Base-by-base conservation (phyloP, 345 rosid species). In the Populus pruinosa region DNA sequence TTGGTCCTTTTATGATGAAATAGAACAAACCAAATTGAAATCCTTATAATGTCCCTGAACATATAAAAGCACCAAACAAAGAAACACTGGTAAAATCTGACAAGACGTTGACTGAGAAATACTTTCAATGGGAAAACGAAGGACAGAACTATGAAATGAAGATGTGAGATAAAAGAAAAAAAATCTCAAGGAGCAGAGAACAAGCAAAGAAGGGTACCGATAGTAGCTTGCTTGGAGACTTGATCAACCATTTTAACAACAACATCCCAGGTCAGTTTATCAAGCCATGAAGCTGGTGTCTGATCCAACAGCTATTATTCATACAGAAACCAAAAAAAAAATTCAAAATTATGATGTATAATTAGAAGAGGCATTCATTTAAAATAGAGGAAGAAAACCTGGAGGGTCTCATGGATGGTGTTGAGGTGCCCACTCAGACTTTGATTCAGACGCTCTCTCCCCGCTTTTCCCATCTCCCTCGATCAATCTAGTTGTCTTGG, bases 191-290 rank as follows among this genome's bases (percentile, higher is more conserved):
- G 35, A 33, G 35, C 35, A 33, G 35, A 71, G 20, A 69, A 70
- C 18, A 56, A 21, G 44, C 8, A 29, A 21, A 41, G 56, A 27
- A 21, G 36, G 56, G 59, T 79, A 93, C 99, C 94, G 72, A 88
- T 83, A 63, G 99, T 93, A 78, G 98, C 98, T 88, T 93, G 93
- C 84, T 89, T 93, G 79, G 91, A 90, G 72, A 91, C 90, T 55
- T 89, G 90, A 21, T 90, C 98, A 47, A 90, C 94, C 96, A 91
- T 85, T 83, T 89, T 91, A 50, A 88, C 73, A 79, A 90, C 95
- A 72, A 91, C 94, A 33, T 75, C 86, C 98, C 99, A 93, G 77
- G 76, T 84, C 67, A 85, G 84, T 87, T 87, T 88, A 63, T 89
- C 87, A 41, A 82, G 73, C 50, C 87, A 86, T 10, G 91, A 72